A percentile compares a stretch with the other conserved stretches of the same genome.
phyloP scores from a whole-genome alignment of 2,329 filamentous ascomycete species.

The Cordyceps cateniannulata region DNA sequence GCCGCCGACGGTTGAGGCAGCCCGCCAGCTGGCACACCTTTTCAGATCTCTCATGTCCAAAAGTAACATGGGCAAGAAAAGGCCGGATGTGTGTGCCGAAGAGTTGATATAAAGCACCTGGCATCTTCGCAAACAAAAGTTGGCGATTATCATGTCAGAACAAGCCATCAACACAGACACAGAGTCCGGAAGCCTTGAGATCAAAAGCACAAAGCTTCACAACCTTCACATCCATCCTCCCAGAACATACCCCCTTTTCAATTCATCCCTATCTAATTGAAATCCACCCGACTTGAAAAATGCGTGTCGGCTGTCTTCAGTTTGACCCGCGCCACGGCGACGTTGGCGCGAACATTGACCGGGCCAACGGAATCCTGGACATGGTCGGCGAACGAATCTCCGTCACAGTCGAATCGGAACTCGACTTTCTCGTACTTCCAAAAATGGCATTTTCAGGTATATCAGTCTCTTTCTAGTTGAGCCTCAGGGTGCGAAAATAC shows the following conservation, averaged over 20 bases:
- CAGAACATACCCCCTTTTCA: not conserved
- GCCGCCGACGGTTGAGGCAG: not conserved
- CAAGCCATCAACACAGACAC: not conserved
- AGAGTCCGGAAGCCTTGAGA: not conserved
- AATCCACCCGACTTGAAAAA: slow-evolving; percentile 25
- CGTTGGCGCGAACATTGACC: slow-evolving; percentile 61
- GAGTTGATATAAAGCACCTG: not conserved
- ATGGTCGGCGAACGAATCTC: no score
- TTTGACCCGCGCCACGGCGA: slow-evolving; percentile 66
- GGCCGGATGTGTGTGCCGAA: not conserved
- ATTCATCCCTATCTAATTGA: not conserved
- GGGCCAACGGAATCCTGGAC: slow-evolving; percentile 57
- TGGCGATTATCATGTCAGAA: not conserved
- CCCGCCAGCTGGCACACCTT: not conserved
- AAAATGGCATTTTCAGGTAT: slow-evolving; percentile 62
- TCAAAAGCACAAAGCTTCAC: no score
- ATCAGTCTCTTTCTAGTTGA: no score
- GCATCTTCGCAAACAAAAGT: not conserved
- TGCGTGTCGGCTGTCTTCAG: slow-evolving; percentile 65
- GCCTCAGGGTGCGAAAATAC: no score
- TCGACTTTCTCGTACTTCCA: slow-evolving; percentile 68
- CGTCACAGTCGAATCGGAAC: slow-evolving; percentile 32
- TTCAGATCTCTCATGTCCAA: not conserved
- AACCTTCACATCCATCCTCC: no score
- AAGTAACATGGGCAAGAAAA: not conserved